Evolutionary conservation across 148 eudicot species (phyloP), one percentile per base, ranked within the genome.

Genomic region (Cornus suecica): DNA sequence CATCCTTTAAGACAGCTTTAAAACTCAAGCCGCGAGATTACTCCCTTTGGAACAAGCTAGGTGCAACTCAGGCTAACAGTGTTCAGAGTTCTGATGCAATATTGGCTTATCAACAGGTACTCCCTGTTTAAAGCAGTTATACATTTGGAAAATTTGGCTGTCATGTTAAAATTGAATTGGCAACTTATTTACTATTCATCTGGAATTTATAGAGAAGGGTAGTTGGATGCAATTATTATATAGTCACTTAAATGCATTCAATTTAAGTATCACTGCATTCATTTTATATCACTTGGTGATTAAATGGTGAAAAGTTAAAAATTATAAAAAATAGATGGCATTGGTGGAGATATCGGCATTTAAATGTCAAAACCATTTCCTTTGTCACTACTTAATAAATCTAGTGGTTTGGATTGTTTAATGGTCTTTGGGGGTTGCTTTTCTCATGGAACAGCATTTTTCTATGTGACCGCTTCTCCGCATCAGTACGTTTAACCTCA

Each of bases 31-130:
- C 99, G 25, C 88, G 83, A 68, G 99, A 95, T 81, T 95, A 95
- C 78, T 95, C 99, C 61, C 94, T 95, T 41, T 95, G 99, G 99
- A 95, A 95, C 82, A 95, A 95, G 86, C 97, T 95, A 78, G 99
- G 97, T 79, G 99, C 99, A 60, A 95, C 99, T 66, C 99, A 95
- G 81, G 99, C 99, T 62, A 95, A 95, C 76, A 95, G 97, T 80
- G 85, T 93, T 69, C 99, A 91, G 87, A 93, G 99, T 80, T 88
- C 94, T 76, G 97, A 95, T 79, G 99, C 99, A 65, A 91, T 95
- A 77, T 71, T 72, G 34, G 97, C 99, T 75, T 95, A 95, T 83
- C 97, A 95, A 81, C 94, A 92, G 93, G 99, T 92, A 83, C 66
- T 54, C 54, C 54, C 67, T 42, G 56, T 29, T 71, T 60, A 30